Conservation (phyloP, 352 stramenopile species). For the Achlya hypogyna region DNA sequence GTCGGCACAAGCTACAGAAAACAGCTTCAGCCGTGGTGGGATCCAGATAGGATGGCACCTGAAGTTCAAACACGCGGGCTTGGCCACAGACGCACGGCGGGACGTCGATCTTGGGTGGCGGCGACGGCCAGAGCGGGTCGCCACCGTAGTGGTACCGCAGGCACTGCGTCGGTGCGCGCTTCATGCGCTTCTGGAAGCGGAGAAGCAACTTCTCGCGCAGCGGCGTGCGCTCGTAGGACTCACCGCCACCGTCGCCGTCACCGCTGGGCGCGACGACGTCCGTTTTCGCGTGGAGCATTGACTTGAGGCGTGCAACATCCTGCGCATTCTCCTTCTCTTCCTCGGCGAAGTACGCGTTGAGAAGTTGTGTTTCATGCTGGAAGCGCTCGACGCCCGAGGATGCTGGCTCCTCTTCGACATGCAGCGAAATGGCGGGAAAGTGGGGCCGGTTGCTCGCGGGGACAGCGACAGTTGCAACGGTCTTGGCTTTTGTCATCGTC, state of each 20-base stretch:
- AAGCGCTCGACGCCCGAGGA: conserved; percentile 55
- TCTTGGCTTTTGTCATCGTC: not conserved
- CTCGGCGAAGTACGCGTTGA: conserved; percentile 70
- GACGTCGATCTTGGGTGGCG: conserved; percentile 39
- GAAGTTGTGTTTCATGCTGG: conserved; percentile 55
- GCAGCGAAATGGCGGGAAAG: conserved; percentile 53
- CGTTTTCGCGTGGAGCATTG: conserved; percentile 42
- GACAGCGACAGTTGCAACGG: not conserved
- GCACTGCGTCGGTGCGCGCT: conserved; percentile 59
- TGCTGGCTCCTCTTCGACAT: conserved; percentile 72
- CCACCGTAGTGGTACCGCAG: conserved; percentile 80
- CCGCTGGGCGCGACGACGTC: conserved; percentile 2
- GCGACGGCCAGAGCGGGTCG: conserved; percentile 67
- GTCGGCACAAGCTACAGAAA: conserved; percentile 52
- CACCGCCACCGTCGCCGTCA: conserved; percentile 24
- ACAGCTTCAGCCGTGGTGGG: not conserved
- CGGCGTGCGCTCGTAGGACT: conserved; percentile 77
- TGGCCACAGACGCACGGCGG: conserved; percentile 49
- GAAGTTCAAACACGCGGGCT: conserved; percentile 68
- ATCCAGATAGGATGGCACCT: conserved; percentile 20
- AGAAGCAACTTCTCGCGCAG: conserved; percentile 64
- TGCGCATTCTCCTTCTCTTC: conserved; percentile 72
- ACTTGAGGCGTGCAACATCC: conserved; percentile 47
- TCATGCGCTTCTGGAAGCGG: conserved; percentile 82
- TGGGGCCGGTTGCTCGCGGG: conserved; percentile 7